phyloP scores from a whole-genome alignment of 2,329 filamentous ascomycete genomes.

The Pseudogymnoascus sp. region DNA sequence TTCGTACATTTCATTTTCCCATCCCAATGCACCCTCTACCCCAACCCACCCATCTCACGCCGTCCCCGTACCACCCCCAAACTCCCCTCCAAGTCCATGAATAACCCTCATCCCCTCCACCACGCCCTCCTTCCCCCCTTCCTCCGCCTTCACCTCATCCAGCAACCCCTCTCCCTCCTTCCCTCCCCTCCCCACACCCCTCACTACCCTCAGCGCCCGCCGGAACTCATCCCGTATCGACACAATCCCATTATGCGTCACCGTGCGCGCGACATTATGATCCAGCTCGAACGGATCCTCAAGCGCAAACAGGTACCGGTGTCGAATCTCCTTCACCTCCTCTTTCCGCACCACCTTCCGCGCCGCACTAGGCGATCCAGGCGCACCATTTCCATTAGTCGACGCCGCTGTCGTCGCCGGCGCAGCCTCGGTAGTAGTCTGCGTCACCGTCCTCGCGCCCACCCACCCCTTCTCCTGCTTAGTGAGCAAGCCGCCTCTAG shows the following conservation, averaged over 20 bases:
- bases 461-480: slow-evolving; percentile 83
- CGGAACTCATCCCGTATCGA: slow-evolving; percentile 79
- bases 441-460: slow-evolving; percentile 63
- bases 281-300: slow-evolving; percentile 86
- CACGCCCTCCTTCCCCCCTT: slow-evolving; percentile 29
- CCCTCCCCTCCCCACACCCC: slow-evolving; percentile 36
- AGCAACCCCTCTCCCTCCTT: slow-evolving; percentile 11
- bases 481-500: slow-evolving; percentile 57
- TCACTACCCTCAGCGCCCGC: slow-evolving; percentile 66
- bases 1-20: neutral
- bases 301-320: slow-evolving; percentile 79
- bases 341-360: slow-evolving; percentile 24
- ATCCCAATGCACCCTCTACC: neutral
- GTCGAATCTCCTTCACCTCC: slow-evolving; percentile 57
- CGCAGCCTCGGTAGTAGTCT: slow-evolving; percentile 33
- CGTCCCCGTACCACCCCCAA: neutral
- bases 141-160: slow-evolving; percentile 18
- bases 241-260: slow-evolving; percentile 74
- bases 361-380: neutral
- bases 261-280: slow-evolving; percentile 82
- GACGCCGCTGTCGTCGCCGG: slow-evolving; percentile 15
- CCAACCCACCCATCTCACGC: neutral
- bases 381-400: neutral
- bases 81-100: slow-evolving; percentile 24
- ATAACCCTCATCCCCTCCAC: slow-evolving; percentile 35